Conservation (phyloP, 73 alveolate genomes). For the Paramecium tetraurelia region DNA sequence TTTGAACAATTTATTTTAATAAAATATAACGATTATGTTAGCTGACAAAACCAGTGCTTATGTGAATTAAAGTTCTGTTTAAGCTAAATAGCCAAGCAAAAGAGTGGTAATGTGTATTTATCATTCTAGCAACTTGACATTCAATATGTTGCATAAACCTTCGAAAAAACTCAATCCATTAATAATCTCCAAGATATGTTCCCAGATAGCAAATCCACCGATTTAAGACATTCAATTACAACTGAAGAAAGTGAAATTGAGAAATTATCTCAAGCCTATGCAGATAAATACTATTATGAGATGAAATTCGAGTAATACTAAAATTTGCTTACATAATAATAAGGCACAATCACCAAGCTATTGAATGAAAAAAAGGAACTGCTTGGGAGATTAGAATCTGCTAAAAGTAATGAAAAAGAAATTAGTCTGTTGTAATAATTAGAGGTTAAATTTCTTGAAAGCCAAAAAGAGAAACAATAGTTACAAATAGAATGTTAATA, state of each 20-base stretch:
- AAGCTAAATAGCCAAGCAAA: background rate
- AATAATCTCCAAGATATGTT: background rate
- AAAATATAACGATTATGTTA: background rate
- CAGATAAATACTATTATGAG: conserved; percentile 43
- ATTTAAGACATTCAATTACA: background rate
- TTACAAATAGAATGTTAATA: background rate
- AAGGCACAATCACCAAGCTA: background rate
- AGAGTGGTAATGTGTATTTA: background rate
- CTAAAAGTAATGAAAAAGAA: background rate
- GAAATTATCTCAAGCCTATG: conserved; percentile 26
- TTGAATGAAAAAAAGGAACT: background rate
- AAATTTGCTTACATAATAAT: background rate
- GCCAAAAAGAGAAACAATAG: background rate
- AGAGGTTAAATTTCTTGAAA: background rate
- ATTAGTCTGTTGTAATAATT: background rate
- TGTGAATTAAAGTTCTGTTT: background rate
- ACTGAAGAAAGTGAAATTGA: conserved; percentile 24
- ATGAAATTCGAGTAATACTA: conserved; percentile 30
- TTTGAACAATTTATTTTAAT: background rate
- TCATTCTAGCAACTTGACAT: conserved; percentile 3
- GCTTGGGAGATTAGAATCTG: background rate
- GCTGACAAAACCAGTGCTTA: conserved; percentile 35
- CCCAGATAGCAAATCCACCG: background rate
- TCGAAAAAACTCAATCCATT: conserved; percentile 5
- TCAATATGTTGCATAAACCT: background rate